Base-by-base conservation (phyloP, 179 eudicot genomes). In the Silene coronaria region DNA sequence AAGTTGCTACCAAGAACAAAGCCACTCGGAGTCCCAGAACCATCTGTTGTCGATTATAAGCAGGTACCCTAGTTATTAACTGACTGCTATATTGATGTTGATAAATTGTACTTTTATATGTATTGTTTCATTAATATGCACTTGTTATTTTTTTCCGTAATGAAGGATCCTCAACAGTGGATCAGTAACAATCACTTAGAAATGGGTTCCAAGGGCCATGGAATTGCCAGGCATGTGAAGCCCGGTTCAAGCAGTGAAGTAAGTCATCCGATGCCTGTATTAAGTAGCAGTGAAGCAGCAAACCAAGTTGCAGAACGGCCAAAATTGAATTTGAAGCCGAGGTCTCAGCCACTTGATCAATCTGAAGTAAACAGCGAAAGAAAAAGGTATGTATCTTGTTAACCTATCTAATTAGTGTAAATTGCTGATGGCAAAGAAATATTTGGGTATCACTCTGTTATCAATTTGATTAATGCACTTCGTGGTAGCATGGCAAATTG, bases 1-100 rank as follows among this genome's bases (percentile, higher is more conserved):
- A 93, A 92, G 81, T 82, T 91, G 72, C 90, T 91, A 59, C 97
- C 93, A 5, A 91, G 97, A 75, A 81, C 96, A 36, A 95, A 85
- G 80, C 97, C 97, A 6, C 61, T 85, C 64, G 94, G 86, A 19
- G 76, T 62, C 73, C 70, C 82, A 58, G 98, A 89, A 80, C 79
- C 83, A 22, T 64, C 76, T 66, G 16, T 27, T 72, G 55, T 73
- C 38, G 88, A 86, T 73, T 45, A 82, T 82, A 89, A 85, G 71
- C 89, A 85, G 93, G 97, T 82, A 72, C 65, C 28, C n/a, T 12
- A 16, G 0, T 30, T 11, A 3, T 13, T 4, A 38, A 53, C 14
- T 45, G 75, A 67, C 59, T 6, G 30, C 19, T 78, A 28, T 12
- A 55, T 27, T 1, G 27, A 58, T 68, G 6, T 6, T 10, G 10